Conservation (phyloP, 805 yeast species). For the Monosporozyma unispora region DNA sequence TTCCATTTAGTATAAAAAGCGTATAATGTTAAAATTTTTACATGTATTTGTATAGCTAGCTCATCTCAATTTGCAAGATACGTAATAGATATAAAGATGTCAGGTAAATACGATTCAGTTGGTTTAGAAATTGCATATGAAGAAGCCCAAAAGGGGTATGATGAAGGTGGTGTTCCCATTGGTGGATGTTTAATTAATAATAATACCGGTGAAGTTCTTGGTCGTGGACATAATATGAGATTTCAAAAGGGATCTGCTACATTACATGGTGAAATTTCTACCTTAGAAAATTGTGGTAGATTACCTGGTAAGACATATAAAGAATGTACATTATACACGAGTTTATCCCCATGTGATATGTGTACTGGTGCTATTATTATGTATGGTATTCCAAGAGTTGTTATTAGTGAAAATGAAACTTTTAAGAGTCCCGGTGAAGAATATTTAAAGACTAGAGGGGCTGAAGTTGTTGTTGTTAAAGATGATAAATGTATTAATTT, state of each 20-base stretch:
- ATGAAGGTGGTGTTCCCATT: slow-evolving; percentile 89
- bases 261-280: slow-evolving; percentile 85
- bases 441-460: slow-evolving; percentile 55
- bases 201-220: slow-evolving; percentile 72
- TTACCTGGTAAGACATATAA: slow-evolving; percentile 71
- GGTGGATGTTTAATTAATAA: slow-evolving; percentile 34
- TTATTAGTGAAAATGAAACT: slow-evolving; percentile 79
- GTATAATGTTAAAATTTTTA: no score
- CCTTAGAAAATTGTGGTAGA: slow-evolving; percentile 87
- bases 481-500: slow-evolving; percentile 55
- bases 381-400: slow-evolving; percentile 82
- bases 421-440: slow-evolving; percentile 75
- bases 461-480: slow-evolving; percentile 57
- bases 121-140: slow-evolving; percentile 66
- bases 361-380: slow-evolving; percentile 88
- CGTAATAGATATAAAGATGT: no score
- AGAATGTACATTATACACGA: slow-evolving; percentile 83
- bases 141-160: slow-evolving; percentile 57
- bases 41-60: no score
- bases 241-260: slow-evolving; percentile 78
- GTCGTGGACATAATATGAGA: slow-evolving; percentile 85
- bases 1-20: no score
- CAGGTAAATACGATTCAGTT: slow-evolving; percentile 46
- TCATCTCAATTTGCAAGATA: no score
- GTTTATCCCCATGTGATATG: slow-evolving; percentile 90